These are phyloP conservation scores for Moringa oleifera DNA, from an alignment of 345 rosid species.

Conservation along the genomic window DNA sequence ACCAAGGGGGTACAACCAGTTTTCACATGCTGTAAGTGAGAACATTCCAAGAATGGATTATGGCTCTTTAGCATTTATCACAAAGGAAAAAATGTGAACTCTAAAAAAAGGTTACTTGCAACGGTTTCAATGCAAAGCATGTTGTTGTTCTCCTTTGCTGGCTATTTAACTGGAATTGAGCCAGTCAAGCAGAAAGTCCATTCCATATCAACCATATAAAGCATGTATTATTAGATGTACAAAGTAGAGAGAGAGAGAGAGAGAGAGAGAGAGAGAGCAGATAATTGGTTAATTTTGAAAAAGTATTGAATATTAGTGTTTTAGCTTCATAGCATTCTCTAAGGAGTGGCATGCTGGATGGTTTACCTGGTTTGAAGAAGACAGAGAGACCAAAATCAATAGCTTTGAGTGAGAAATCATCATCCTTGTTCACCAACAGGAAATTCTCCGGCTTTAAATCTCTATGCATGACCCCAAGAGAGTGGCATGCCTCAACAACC, in stretches of 20 bases:
- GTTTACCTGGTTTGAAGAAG: slow-evolving; percentile 90
- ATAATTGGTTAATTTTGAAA: no score
- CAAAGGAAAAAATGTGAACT: no score
- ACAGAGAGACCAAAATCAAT: slow-evolving; percentile 97
- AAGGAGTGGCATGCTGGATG: not conserved
- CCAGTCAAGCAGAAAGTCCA: not conserved
- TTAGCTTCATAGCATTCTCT: not conserved
- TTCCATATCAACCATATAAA: no score
- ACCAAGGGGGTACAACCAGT: no score
- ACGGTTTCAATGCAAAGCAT: no score
- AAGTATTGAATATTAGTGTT: not conserved
- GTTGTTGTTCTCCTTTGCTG: no score
- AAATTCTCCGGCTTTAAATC: slow-evolving; percentile 98
- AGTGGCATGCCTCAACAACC: slow-evolving; percentile 94
- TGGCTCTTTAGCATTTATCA: no score
- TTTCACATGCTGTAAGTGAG: no score
- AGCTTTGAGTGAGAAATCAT: slow-evolving; percentile 96
- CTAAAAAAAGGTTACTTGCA: no score
- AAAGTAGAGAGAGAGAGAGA: not conserved
- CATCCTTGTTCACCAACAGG: slow-evolving; percentile 93
- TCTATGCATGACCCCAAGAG: slow-evolving; percentile 98
- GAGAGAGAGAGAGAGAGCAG: not conserved
- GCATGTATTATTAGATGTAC: not conserved
- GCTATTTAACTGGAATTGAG: no score
- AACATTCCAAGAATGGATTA: no score